Evolutionary conservation across 1,284 basidiomycete genomes (phyloP).

Genomic region (Sanghuangporus baumii): DNA sequence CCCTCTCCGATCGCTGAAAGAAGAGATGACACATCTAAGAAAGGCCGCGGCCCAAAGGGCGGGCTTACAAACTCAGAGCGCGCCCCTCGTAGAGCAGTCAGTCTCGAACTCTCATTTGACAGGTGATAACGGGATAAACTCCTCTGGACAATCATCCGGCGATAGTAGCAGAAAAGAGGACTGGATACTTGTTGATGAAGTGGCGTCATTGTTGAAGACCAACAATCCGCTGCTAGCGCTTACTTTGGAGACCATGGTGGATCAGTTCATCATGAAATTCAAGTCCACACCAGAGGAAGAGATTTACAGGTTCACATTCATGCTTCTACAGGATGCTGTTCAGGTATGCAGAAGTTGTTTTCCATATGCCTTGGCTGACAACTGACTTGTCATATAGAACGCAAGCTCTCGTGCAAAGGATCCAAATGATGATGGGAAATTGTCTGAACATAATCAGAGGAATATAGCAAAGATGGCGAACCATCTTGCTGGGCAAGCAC

Average conservation of each 20-base stretch:
- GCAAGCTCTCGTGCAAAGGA: conserved; percentile 66
- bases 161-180: conserved; percentile 57
- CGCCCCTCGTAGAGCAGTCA: conserved; percentile 10
- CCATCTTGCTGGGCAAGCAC: conserved; percentile 61
- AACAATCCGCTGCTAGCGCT: conserved; percentile 93
- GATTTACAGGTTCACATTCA: conserved; percentile 87
- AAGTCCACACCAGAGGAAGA: conserved; percentile 93
- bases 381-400: conserved; percentile 36
- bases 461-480: conserved; percentile 74
- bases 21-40: conserved; percentile 71
- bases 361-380: not conserved
- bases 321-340: conserved; percentile 72
- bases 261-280: conserved; percentile 90
- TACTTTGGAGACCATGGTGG: conserved; percentile 96
- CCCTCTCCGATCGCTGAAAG: conserved; percentile 85
- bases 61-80: conserved; percentile 6
- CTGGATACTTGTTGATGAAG: conserved; percentile 92
- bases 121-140: conserved; percentile 22
- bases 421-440: conserved; percentile 72
- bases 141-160: conserved; percentile 19
- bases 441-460: conserved; percentile 50
- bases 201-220: conserved; percentile 93
- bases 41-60: conserved; percentile 23
- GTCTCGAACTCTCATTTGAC: conserved; percentile 20
- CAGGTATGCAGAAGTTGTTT: conserved; percentile 39